Conservation (phyloP, 805 yeast genomes). For the Ogataea paradorogensis region DNA sequence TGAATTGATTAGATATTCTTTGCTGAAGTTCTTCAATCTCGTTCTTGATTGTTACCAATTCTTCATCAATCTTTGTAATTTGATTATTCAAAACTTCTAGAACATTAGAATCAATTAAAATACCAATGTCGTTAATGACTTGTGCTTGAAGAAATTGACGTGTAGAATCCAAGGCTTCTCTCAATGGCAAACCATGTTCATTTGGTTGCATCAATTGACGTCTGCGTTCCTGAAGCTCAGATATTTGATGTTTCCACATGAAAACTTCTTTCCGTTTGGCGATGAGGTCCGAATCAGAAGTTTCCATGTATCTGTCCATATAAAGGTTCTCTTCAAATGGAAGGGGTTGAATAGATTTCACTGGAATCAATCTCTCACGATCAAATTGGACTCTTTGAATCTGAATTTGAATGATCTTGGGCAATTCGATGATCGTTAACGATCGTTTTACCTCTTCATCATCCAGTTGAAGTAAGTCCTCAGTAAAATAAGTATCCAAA, state of each 20-base stretch:
- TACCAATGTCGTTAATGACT: slow-evolving; percentile 33
- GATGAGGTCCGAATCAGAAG: slow-evolving; percentile 54
- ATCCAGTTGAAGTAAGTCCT: slow-evolving; percentile 64
- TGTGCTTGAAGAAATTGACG: slow-evolving; percentile 51
- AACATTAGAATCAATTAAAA: slow-evolving; percentile 44
- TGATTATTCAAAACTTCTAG: slow-evolving; percentile 46
- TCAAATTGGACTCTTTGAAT: slow-evolving; percentile 93
- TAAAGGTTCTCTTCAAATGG: slow-evolving; percentile 76
- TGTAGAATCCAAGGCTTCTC: slow-evolving; percentile 55
- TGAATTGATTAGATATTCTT: slow-evolving; percentile 59
- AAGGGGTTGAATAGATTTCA: slow-evolving; percentile 78
- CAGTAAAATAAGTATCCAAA: slow-evolving; percentile 76
- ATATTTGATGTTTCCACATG: slow-evolving; percentile 59
- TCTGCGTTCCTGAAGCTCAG: slow-evolving; percentile 41
- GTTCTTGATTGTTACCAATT: slow-evolving; percentile 38
- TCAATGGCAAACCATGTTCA: slow-evolving; percentile 47
- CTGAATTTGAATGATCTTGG: slow-evolving; percentile 84
- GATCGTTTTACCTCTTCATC: slow-evolving; percentile 74
- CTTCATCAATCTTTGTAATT: slow-evolving; percentile 44
- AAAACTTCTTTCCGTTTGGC: slow-evolving; percentile 54
- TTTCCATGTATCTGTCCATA: slow-evolving; percentile 84
- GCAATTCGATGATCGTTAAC: slow-evolving; percentile 67
- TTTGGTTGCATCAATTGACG: slow-evolving; percentile 42
- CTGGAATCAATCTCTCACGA: slow-evolving; percentile 64
- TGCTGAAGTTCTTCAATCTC: slow-evolving; percentile 44